Base-by-base conservation (phyloP, 73 alveolate genomes). In the Stentor coeruleus region DNA sequence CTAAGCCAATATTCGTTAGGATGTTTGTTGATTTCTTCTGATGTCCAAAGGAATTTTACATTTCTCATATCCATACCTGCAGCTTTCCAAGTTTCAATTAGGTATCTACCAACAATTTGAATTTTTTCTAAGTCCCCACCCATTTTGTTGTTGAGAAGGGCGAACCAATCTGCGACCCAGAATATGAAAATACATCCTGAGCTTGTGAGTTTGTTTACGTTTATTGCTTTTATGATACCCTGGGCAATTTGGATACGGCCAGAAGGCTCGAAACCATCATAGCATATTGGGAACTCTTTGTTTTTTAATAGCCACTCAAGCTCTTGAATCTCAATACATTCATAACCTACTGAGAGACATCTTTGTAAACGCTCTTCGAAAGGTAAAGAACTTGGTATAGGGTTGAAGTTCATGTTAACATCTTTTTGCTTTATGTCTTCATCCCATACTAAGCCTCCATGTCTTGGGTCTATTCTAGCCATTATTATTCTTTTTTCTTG, bases 131-230 rank as follows among this genome's bases (percentile, higher is more conserved):
- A 79, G 74, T 96, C 99, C 3, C 99, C 99, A 3, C 97, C 99
- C 99, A 98, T 95, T 91, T 98, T 98, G 89, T 98, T 97, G 90
- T 98, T 98, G 85, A 98, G 96, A 87, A 97, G 95, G 3, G 99
- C 99, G 88, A 98, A 98, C 99, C 99, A 98, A 84, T 98, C 99
- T 14, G 99, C 99, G 49, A 98, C 99, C 98, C 99, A 98, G 90
- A 98, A 98, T 39, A 90, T 90, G 92, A 98, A 98, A 28, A 97
- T 86, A 33, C 99, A 98, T 2, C 99, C 99, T 3, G 99, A 99
- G 81, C 91, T 94, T n/a, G 99, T 96, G 76, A 97, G 85, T 87
- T 97, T 95, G 89, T 98, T 98, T 39, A 98, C 99, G 30, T 81
- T 98, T 82, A 96, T 91, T 0, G 99, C 96, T 88, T 98, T 95